A percentile compares a stretch with the other conserved stretches of the same genome.
Conservation (phyloP, 2,329 filamentous ascomycete species). For the Curvularia verruculosa region DNA sequence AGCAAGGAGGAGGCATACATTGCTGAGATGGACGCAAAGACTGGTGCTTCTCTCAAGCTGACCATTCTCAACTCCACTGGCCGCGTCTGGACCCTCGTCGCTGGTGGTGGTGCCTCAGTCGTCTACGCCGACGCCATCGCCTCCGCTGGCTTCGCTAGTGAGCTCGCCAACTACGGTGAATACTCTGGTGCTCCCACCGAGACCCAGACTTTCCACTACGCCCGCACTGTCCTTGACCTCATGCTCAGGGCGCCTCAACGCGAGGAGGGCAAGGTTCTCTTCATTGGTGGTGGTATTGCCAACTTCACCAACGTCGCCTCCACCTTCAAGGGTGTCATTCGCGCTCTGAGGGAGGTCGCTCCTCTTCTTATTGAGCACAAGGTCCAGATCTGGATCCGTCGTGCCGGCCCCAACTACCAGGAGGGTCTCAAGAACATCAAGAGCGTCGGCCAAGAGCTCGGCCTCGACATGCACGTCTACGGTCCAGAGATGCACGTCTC, state of each 20-base stretch:
- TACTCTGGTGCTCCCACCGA: slow-evolving; percentile 99
- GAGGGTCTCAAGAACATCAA: slow-evolving; percentile 99
- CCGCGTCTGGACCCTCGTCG: slow-evolving; percentile 97
- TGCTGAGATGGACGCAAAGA: slow-evolving; percentile 98
- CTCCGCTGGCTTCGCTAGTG: slow-evolving; percentile 89
- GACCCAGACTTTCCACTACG: slow-evolving; percentile 99
- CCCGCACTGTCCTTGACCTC: slow-evolving; percentile 92
- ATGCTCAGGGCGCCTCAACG: slow-evolving; percentile 89
- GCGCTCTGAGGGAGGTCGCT: slow-evolving; percentile 88
- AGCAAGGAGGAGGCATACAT: slow-evolving; percentile 99
- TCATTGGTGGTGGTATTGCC: slow-evolving; percentile 99
- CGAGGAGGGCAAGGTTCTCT: slow-evolving; percentile 95
- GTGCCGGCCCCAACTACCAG: slow-evolving; percentile 96
- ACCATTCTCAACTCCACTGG: slow-evolving; percentile 92
- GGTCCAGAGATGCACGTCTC: slow-evolving; percentile 86
- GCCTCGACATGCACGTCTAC: slow-evolving; percentile 91
- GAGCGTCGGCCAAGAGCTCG: slow-evolving; percentile 89
- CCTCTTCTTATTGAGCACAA: slow-evolving; percentile 92
- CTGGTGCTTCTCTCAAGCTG: slow-evolving; percentile 96
- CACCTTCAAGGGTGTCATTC: slow-evolving; percentile 99
- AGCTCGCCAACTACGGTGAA: slow-evolving; percentile 99
- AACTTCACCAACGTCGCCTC: slow-evolving; percentile 99
- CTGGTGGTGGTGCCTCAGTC: slow-evolving; percentile 98
- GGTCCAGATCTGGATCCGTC: slow-evolving; percentile 93
- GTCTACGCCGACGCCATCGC: slow-evolving; percentile 99